These are phyloP conservation scores for Solanum pimpinellifolium DNA, from an alignment of 257 asterid genomes.

Conservation along the genomic window DNA sequence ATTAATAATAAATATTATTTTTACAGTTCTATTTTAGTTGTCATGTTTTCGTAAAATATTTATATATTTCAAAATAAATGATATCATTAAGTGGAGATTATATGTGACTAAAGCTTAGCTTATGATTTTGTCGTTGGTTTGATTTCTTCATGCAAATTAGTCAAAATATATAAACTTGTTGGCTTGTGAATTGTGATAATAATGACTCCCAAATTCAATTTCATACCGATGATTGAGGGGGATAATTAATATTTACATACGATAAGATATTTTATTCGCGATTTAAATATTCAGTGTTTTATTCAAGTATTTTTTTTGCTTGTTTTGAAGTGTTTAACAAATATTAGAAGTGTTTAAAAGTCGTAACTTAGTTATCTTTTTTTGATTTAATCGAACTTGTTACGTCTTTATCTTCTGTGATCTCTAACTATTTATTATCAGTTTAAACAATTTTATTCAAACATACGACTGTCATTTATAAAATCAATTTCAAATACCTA, in stretches of 20 bases:
- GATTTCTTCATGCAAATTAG: background rate
- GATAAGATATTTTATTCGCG: no score
- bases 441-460: no score
- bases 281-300: no score
- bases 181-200: background rate
- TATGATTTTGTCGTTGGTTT: background rate
- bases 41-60: background rate
- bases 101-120: background rate
- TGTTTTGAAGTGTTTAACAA: no score
- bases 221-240: background rate
- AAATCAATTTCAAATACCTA: background rate
- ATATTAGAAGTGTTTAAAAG: background rate
- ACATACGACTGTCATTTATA: background rate
- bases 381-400: background rate
- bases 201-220: background rate
- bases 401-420: no score
- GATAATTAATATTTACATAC: background rate
- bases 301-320: no score
- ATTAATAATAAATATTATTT: no score
- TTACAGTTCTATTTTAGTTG: background rate
- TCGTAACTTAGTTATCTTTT: background rate
- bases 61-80: background rate
- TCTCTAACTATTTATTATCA: background rate
- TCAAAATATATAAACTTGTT: background rate
- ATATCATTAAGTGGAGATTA: background rate